Percentiles rank a stretch among this genome's conserved stretches.
These are phyloP conservation scores for Colletotrichum gigasporum DNA, from an alignment of 2,329 filamentous ascomycete species.

Conservation along the genomic window DNA sequence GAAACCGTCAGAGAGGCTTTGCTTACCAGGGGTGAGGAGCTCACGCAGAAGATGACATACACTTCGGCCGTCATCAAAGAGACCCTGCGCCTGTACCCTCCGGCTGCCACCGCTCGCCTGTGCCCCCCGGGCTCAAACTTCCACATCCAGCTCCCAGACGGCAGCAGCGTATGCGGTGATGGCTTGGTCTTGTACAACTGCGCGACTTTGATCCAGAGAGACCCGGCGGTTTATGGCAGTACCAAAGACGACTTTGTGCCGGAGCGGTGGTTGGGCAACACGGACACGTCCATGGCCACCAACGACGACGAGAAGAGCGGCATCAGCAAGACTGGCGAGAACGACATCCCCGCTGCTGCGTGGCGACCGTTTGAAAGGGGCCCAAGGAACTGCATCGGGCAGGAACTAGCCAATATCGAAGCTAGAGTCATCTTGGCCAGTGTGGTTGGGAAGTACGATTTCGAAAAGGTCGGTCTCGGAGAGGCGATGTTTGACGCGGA, in stretches of 20 bases:
- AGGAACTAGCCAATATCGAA: slow-evolving; percentile 65
- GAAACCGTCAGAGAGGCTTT: slow-evolving; percentile 38
- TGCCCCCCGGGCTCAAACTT: slow-evolving; percentile 38
- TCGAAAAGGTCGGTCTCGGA: slow-evolving; percentile 32
- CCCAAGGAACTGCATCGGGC: slow-evolving; percentile 62
- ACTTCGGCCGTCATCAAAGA: slow-evolving; percentile 50
- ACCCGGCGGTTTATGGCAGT: slow-evolving; percentile 44
- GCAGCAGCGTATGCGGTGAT: slow-evolving; percentile 42
- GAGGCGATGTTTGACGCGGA: slow-evolving; percentile 27
- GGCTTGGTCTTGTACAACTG: slow-evolving; percentile 46
- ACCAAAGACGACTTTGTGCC: slow-evolving; percentile 47
- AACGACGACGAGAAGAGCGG: slow-evolving; percentile 27
- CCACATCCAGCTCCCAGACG: slow-evolving; percentile 39
- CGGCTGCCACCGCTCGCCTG: slow-evolving; percentile 42
- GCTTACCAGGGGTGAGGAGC: slow-evolving; percentile 39
- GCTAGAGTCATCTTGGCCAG: slow-evolving; percentile 55
- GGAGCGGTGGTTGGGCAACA: slow-evolving; percentile 49
- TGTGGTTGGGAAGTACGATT: slow-evolving; percentile 32
- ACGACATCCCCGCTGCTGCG: slow-evolving; percentile 44
- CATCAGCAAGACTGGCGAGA: background rate
- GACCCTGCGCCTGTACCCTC: slow-evolving; percentile 44
- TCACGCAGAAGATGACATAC: slow-evolving; percentile 45
- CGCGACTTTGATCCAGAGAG: slow-evolving; percentile 45
- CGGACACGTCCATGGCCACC: slow-evolving; percentile 36
- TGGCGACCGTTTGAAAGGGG: slow-evolving; percentile 65